Percentiles rank a stretch among this genome's conserved stretches.
These are phyloP conservation scores for Solanum hybrid DNA, from an alignment of 305 asterid genomes.

Conservation along the genomic window DNA sequence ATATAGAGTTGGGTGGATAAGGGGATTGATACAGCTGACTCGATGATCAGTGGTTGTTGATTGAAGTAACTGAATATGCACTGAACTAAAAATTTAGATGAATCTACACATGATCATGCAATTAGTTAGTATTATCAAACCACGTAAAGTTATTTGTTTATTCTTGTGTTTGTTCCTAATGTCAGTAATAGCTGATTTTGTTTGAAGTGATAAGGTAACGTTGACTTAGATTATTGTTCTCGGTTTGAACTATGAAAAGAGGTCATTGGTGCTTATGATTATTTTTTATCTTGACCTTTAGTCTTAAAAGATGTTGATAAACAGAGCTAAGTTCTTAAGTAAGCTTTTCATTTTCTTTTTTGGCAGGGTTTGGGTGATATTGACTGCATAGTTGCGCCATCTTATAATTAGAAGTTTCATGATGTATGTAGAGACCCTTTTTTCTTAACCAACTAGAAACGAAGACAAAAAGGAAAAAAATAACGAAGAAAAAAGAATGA, in stretches of 20 bases:
- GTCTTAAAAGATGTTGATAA: not conserved
- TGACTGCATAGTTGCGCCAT: not conserved
- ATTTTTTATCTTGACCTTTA: not conserved
- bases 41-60: not conserved
- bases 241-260: not conserved
- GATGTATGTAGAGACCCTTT: constrained; percentile 18
- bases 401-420: constrained; percentile 8
- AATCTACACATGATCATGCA: not conserved
- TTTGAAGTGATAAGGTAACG: not conserved
- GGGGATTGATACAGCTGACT: not conserved
- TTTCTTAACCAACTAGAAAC: not conserved
- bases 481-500: constrained; percentile 34
- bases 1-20: not conserved
- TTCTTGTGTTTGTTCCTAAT: not conserved
- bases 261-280: not conserved
- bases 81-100: not conserved
- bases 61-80: not conserved
- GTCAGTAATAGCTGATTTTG: not conserved
- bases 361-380: constrained; percentile 68
- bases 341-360: constrained; percentile 15
- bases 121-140: not conserved
- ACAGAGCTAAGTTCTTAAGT: not conserved
- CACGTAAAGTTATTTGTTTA: no score
- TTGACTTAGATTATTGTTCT: not conserved
- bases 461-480: not conserved